These are phyloP conservation scores for Fusarium keratoplasticum DNA, from an alignment of 2,329 filamentous ascomycete genomes.

Conservation along the genomic window DNA sequence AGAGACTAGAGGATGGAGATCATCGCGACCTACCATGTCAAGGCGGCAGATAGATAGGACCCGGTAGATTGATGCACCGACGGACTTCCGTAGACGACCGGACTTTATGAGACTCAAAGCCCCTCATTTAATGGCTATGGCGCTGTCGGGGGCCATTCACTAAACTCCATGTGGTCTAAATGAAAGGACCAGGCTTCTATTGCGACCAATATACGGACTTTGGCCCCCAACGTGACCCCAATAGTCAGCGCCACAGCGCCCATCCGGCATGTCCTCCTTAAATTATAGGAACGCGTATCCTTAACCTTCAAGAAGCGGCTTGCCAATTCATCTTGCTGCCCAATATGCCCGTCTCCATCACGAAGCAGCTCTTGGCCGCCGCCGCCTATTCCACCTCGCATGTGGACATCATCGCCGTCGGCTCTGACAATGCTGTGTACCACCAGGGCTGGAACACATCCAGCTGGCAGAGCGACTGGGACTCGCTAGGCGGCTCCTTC, in stretches of 20 bases:
- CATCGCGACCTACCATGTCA: neutral
- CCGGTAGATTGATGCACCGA: neutral
- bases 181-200: neutral
- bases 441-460: neutral
- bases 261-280: neutral
- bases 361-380: neutral
- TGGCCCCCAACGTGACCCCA: neutral
- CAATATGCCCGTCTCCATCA: neutral
- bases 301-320: neutral
- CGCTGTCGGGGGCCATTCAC: neutral
- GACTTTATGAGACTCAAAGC: neutral
- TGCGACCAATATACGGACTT: neutral
- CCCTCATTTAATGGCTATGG: neutral
- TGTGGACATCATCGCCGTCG: neutral
- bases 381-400: neutral
- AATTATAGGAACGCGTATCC: neutral
- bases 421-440: neutral
- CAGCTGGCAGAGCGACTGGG: neutral
- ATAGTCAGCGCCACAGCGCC: neutral
- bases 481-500: neutral
- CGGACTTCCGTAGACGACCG: neutral
- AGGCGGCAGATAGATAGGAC: neutral
- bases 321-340: neutral
- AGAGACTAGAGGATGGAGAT: neutral
- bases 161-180: neutral